Evolutionary conservation across 495 filamentous ascomycete species (phyloP).

Genomic region (Aspergillus haitiensis): DNA sequence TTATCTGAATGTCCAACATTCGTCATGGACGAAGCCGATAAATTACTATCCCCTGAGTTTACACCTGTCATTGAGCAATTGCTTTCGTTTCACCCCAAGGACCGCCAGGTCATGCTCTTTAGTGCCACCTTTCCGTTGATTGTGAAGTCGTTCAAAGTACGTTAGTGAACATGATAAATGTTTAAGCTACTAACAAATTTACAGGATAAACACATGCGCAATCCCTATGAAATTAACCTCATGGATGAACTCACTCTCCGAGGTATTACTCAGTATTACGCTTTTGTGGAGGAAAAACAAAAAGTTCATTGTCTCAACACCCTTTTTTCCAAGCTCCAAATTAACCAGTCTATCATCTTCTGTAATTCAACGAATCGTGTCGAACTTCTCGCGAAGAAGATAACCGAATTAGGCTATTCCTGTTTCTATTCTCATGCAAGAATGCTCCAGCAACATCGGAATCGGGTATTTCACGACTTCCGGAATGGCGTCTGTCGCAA

Average conservation of each 20-base stretch:
- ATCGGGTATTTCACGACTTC: constrained; percentile 99
- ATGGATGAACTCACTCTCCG: constrained; percentile 99
- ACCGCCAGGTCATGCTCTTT: constrained; percentile 98
- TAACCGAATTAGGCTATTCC: constrained; percentile 97
- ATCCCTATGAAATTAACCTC: constrained; percentile 97
- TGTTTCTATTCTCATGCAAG: constrained; percentile 99
- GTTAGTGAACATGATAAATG: constrained; percentile 6
- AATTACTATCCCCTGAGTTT: constrained; percentile 93
- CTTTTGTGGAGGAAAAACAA: constrained; percentile 98
- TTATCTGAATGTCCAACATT: constrained; percentile 96
- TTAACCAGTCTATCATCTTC: constrained; percentile 99
- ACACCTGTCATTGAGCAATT: constrained; percentile 96
- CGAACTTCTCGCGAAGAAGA: constrained; percentile 97
- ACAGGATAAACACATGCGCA: constrained; percentile 89
- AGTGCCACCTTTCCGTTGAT: constrained; percentile 95
- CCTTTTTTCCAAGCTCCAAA: constrained; percentile 96
- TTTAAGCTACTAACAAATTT: constrained; percentile 15
- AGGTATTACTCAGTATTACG: constrained; percentile 98
- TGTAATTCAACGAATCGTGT: constrained; percentile 99
- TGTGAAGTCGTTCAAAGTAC: constrained; percentile 89
- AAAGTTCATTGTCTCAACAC: constrained; percentile 99
- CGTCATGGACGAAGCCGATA: constrained; percentile 99
- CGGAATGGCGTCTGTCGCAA: constrained; percentile 97
- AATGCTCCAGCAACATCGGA: constrained; percentile 97
- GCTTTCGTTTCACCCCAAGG: constrained; percentile 88